These are phyloP conservation scores for Malassezia psittaci DNA, from an alignment of 1,284 basidiomycete species.

Conservation along the genomic window DNA sequence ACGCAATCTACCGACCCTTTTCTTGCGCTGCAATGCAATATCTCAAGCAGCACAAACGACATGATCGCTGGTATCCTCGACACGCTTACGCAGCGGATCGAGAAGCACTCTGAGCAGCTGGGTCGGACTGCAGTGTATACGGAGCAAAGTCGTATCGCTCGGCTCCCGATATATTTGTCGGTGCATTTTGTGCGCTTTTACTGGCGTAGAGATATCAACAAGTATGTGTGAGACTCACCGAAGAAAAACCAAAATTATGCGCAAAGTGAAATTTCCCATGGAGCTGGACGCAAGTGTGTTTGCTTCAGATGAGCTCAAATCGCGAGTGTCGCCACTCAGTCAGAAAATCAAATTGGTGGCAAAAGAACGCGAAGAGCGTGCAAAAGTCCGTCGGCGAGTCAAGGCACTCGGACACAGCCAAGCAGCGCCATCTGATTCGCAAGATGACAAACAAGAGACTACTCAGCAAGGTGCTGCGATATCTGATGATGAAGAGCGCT, in stretches of 20 bases:
- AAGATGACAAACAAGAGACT: conserved; percentile 49
- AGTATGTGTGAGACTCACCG: conserved; percentile 38
- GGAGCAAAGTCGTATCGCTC: conserved; percentile 70
- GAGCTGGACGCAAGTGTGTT: conserved; percentile 77
- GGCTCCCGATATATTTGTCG: conserved; percentile 70
- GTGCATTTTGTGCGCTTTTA: conserved; percentile 92
- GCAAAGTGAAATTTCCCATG: conserved; percentile 83
- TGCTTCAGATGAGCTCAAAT: conserved; percentile 66
- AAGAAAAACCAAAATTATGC: conserved; percentile 53
- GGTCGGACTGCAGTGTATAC: conserved; percentile 71
- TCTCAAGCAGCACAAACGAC: conserved; percentile 72
- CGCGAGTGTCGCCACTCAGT: conserved; percentile 61
- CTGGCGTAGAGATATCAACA: conserved; percentile 81
- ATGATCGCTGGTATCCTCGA: conserved; percentile 77
- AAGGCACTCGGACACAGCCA: conserved; percentile 51
- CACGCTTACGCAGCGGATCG: conserved; percentile 69
- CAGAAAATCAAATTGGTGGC: conserved; percentile 66
- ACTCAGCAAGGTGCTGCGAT: conserved; percentile 55
- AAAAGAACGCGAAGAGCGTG: conserved; percentile 71
- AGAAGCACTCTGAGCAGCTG: conserved; percentile 72
- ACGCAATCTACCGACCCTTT: conserved; percentile 63
- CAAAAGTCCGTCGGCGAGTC: conserved; percentile 67
- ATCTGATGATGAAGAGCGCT: conserved; percentile 60
- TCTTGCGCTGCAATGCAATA: conserved; percentile 87
- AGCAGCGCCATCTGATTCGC: conserved; percentile 30